Base-by-base conservation (phyloP, 768 basidiomycete species). In the Naematelia aurantialba region DNA sequence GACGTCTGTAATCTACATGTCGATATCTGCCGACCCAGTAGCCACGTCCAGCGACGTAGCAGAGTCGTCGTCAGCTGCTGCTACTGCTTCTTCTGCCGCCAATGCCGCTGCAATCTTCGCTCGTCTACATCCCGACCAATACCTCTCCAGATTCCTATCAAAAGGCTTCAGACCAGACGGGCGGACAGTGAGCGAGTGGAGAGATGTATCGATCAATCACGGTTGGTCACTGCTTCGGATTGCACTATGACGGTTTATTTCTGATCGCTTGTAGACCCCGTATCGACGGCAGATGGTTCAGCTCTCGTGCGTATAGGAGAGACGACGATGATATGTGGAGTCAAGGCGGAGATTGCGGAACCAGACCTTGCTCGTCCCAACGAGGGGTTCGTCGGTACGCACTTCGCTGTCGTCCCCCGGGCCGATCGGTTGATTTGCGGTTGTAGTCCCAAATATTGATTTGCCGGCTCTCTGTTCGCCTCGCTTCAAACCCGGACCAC, bases 251-350 rank as follows among this genome's bases (percentile, higher is more conserved):
- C n/a, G n/a, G n/a, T n/a, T n/a, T n/a, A n/a, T n/a, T n/a, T n/a
- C n/a, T n/a, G n/a, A n/a, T n/a, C n/a, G 51, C 27, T 22, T 24
- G 14, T 55, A 93, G 92, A 91, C 52, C 94, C 93, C 1, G 88
- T 99, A 79, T 87, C 89, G 0, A 97, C 96, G 0, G 92, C 96
- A 0, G 83, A 92, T 62, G 92, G 93, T 0, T 96, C 92, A 3
- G 86, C 93, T 0, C 85, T 99, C 42, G 89, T 97, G 3, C 81
- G 91, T 25, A 74, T 97, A 59, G 96, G 96, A 19, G 83, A 89
- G 48, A 96, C 94, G n/a, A 97, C 91, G 0, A 81, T 98, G 34
- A 89, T 97, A 0, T 97, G 93, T 69, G 96, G 96, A 0, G 85
- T 99, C 65, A 97, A 96, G 73, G 92, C 91, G 13, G 93, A 98